Evolutionary conservation across 2,329 filamentous ascomycete genomes (phyloP).

Genomic region (Colletotrichum sp.): DNA sequence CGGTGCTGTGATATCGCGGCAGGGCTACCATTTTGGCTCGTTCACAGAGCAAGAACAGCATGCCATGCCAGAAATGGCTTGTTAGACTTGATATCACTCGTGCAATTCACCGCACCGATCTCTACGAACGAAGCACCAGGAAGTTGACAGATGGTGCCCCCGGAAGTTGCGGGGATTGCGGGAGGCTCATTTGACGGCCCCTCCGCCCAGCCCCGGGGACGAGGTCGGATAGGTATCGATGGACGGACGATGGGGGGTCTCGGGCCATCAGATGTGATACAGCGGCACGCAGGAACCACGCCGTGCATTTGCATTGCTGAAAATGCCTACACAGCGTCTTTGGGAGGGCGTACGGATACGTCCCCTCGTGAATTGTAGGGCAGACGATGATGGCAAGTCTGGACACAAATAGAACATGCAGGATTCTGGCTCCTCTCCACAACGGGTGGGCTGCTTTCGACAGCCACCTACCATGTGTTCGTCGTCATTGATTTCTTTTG

Average conservation of each 20-base stretch:
- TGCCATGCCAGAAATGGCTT: neutral
- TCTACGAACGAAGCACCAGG: neutral
- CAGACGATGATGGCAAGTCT: neutral
- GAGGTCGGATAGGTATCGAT: neutral
- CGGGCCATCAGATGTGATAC: neutral
- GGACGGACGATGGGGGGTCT: neutral
- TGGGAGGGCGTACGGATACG: neutral
- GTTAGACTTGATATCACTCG: fast-evolving
- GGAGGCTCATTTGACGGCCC: neutral
- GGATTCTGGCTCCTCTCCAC: neutral
- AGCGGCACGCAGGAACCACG: neutral
- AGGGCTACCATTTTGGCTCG: neutral
- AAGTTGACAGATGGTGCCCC: neutral
- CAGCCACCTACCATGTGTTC: neutral
- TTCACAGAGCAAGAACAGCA: neutral
- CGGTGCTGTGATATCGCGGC: neutral
- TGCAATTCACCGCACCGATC: neutral
- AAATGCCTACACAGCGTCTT: neutral
- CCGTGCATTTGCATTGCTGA: neutral
- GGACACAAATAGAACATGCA: neutral
- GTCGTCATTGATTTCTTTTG: neutral
- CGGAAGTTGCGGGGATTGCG: neutral
- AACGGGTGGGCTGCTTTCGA: neutral
- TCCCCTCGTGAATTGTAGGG: neutral
- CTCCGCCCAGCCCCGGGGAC: neutral